phyloP scores from a whole-genome alignment of 2,329 filamentous ascomycete genomes.

The Epicoccum nigrum region DNA sequence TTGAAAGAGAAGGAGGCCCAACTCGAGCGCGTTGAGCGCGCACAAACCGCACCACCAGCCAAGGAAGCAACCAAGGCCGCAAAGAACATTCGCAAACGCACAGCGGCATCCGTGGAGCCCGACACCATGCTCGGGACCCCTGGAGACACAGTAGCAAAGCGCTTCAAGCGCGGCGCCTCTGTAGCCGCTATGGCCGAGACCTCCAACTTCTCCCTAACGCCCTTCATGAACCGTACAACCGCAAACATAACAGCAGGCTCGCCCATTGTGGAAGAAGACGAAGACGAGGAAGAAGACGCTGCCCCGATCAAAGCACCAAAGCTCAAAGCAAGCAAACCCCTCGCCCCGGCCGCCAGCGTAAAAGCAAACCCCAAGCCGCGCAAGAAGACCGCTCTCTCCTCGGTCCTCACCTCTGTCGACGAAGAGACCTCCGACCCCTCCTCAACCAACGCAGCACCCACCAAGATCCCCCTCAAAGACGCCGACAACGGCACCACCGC shows the following conservation, averaged over 20 bases:
- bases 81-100: conserved; percentile 52
- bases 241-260: conserved; percentile 60
- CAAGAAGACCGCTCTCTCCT: conserved; percentile 46
- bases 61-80: conserved; percentile 41
- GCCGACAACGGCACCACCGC: conserved; percentile 31
- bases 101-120: conserved; percentile 52
- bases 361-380: conserved; percentile 53
- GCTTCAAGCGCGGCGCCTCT: conserved; percentile 57
- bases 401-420: conserved; percentile 50
- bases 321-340: conserved; percentile 51
- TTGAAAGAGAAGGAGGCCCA: conserved; percentile 68
- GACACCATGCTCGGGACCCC: conserved; percentile 58
- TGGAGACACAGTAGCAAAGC: conserved; percentile 55
- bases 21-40: conserved; percentile 52
- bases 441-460: conserved; percentile 41
- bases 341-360: conserved; percentile 53
- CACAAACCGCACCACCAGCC: conserved; percentile 47
- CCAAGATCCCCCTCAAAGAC: conserved; percentile 43
- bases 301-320: conserved; percentile 36
- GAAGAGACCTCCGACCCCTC: conserved; percentile 49
- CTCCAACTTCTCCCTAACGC: conserved; percentile 91
- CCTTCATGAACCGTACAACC: conserved; percentile 81
- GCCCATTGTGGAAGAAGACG: conserved; percentile 47
- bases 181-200: conserved; percentile 75
- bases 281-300: conserved; percentile 29